Evolutionary conservation across 108 stramenopile species (phyloP).

Genomic region (Seminavis robusta): DNA sequence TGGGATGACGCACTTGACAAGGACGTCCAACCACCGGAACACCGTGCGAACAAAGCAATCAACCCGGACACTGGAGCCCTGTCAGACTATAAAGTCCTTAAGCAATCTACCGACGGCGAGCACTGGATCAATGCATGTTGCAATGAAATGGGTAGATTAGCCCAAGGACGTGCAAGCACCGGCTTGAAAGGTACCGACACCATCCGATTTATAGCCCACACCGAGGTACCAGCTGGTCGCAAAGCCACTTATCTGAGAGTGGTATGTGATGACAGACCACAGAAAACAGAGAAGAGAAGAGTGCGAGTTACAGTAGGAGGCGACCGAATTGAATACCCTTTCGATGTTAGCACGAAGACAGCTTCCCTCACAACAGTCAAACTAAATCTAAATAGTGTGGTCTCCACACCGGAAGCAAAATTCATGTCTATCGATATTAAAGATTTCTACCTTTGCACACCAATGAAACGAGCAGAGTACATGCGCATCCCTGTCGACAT

Average conservation of each 20-base stretch:
- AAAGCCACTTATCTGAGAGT: constrained; percentile 10
- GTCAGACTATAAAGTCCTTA: constrained; percentile 22
- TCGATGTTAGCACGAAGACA: constrained; percentile 24
- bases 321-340: constrained; percentile 27
- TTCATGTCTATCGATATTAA: constrained; percentile 40
- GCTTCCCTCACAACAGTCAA: constrained; percentile 39
- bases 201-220: constrained; percentile 24
- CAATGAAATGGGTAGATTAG: constrained; percentile 32
- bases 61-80: constrained; percentile 20
- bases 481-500: constrained; percentile 18
- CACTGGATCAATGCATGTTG: constrained; percentile 13
- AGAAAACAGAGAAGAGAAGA: constrained; percentile 14
- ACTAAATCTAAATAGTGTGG: constrained; percentile 28
- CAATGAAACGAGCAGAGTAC: constrained; percentile 27
- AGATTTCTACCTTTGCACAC: constrained; percentile 36
- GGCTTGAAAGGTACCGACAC: constrained; percentile 23
- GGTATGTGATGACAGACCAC: constrained; percentile 12
- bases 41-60: constrained; percentile 20
- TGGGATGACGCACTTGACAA: too few relatives aligned
- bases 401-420: constrained; percentile 29
- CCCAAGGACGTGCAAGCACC: constrained; percentile 31
- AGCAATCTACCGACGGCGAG: not conserved
- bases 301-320: constrained; percentile 19
- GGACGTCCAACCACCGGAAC: too few relatives aligned
- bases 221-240: constrained; percentile 1